phyloP scores from a whole-genome alignment of 352 stramenopile species.

The Pythium sp. region DNA sequence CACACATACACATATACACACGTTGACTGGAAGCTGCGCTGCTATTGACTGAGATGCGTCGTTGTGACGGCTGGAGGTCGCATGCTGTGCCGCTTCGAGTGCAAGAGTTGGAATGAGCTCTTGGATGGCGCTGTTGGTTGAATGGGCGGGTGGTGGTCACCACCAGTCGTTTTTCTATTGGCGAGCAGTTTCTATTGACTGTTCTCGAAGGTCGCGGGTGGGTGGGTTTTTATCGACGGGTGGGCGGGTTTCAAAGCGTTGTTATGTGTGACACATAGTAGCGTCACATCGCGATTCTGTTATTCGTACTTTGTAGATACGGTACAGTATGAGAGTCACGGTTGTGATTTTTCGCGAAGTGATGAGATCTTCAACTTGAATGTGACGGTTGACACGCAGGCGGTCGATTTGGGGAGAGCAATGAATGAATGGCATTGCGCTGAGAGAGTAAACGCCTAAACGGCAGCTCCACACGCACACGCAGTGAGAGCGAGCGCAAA shows the following conservation, averaged over 20 bases:
- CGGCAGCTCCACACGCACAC: background rate
- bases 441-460: background rate
- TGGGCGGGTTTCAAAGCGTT: background rate
- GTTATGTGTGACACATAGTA: background rate
- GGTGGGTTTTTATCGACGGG: background rate
- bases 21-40: background rate
- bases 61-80: background rate
- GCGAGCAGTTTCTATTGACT: background rate
- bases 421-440: no score
- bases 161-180: constrained; percentile 20
- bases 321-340: background rate
- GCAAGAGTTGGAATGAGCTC: constrained; percentile 11
- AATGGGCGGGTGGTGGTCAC: background rate
- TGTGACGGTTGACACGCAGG: background rate
- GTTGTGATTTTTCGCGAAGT: background rate
- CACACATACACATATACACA: background rate
- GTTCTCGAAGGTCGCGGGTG: background rate
- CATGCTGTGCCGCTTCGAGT: constrained; percentile 8
- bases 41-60: background rate
- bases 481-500: background rate
- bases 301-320: background rate
- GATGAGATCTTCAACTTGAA: background rate
- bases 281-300: background rate
- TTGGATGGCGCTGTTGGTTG: background rate
- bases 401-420: no score